A percentile compares a stretch with the other conserved stretches of the same genome.
Evolutionary conservation across 225 moss, liverwort and hornwort genomes (phyloP).

Genomic region (Neckera pumila): DNA sequence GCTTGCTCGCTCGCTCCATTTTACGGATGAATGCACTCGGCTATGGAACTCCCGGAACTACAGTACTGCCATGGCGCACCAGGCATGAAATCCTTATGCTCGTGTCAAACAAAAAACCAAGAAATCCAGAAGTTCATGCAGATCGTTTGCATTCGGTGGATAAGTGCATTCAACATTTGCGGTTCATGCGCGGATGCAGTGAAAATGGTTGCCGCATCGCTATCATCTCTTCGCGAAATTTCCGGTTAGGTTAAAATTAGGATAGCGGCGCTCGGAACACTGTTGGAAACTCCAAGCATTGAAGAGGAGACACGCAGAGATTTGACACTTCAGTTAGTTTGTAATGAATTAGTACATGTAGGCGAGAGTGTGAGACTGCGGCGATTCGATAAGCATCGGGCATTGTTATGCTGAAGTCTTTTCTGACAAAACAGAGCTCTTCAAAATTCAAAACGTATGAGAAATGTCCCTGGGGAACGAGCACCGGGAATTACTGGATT

Average conservation of each 20-base stretch:
- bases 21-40: not conserved
- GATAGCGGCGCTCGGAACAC: not conserved
- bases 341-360: no score
- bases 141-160: no score
- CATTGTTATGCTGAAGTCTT: no score
- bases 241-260: not conserved
- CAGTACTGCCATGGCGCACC: not conserved
- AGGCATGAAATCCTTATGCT: not conserved
- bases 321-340: not conserved
- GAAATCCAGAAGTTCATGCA: not conserved
- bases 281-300: not conserved
- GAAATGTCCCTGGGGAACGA: not conserved
- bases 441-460: not conserved
- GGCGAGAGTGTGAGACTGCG: not conserved
- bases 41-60: not conserved
- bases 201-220: not conserved
- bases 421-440: not conserved
- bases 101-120: not conserved
- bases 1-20: not conserved
- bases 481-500: not conserved
- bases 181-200: not conserved
- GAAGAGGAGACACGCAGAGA: not conserved
- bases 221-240: not conserved
- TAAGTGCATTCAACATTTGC: not conserved
- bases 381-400: not conserved